Percentiles rank a stretch among this genome's conserved stretches.
Evolutionary conservation across 495 filamentous ascomycete genomes (phyloP).

Genomic region (Penicillium lagena): DNA sequence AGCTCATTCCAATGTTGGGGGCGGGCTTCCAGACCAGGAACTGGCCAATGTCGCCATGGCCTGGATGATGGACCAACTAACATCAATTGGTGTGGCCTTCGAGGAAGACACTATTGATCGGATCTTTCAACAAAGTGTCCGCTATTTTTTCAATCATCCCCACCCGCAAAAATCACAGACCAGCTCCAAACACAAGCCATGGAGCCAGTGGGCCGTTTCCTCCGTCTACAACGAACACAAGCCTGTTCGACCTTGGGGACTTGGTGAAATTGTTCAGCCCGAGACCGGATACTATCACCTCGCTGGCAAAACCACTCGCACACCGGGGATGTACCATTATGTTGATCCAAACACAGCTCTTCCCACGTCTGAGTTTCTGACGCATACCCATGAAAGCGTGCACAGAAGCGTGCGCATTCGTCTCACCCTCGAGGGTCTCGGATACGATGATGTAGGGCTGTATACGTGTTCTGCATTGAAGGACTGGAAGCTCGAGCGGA

Average conservation of each 20-base stretch:
- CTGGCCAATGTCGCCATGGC: slow-evolving; percentile 60
- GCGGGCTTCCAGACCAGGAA: slow-evolving; percentile 49
- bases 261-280: slow-evolving; percentile 48
- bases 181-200: slow-evolving; percentile 6
- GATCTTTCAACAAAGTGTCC: slow-evolving; percentile 37
- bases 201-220: slow-evolving; percentile 35
- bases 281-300: slow-evolving; percentile 44
- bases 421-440: slow-evolving; percentile 47
- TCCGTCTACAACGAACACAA: slow-evolving; percentile 40
- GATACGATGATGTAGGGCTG: slow-evolving; percentile 44
- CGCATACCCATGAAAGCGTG: slow-evolving; percentile 58
- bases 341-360: slow-evolving; percentile 43
- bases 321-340: slow-evolving; percentile 52
- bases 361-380: slow-evolving; percentile 35
- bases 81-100: slow-evolving; percentile 54
- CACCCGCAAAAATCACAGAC: background rate
- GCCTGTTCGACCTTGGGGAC: slow-evolving; percentile 50
- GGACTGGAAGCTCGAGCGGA: slow-evolving; percentile 25
- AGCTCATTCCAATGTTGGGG: slow-evolving; percentile 62
- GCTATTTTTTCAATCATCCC: slow-evolving; percentile 35
- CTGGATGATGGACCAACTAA: slow-evolving; percentile 69
- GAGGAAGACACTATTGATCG: slow-evolving; percentile 44
- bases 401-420: slow-evolving; percentile 56
- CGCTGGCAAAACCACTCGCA: slow-evolving; percentile 44
- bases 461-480: slow-evolving; percentile 49